Evolutionary conservation across 768 basidiomycete species (phyloP).

Genomic region (Dentipellis fragilis): DNA sequence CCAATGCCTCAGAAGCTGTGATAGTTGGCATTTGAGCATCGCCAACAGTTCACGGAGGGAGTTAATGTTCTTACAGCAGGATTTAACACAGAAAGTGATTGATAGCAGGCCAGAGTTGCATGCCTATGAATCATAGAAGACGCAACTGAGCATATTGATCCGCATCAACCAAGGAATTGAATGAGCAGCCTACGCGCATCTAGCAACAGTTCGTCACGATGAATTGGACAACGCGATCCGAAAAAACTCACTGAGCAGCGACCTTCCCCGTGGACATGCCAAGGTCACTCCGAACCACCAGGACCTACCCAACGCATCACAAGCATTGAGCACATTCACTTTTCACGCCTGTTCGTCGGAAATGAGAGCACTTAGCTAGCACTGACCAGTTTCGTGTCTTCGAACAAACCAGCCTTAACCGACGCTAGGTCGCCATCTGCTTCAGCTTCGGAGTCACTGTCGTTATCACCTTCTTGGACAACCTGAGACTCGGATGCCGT

Average conservation of each 20-base stretch:
- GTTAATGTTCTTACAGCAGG: slow-evolving; percentile 38
- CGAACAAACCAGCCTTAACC: not conserved
- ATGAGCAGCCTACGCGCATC: slow-evolving; percentile 24
- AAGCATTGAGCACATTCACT: too few relatives aligned
- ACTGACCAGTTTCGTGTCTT: not conserved
- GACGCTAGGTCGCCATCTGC: not conserved
- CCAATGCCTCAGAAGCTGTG: slow-evolving; percentile 78
- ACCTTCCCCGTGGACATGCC: slow-evolving; percentile 53
- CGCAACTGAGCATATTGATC: slow-evolving; percentile 10
- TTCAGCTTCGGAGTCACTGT: not conserved
- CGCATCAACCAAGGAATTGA: not conserved
- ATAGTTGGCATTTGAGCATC: too few relatives aligned
- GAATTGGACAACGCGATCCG: slow-evolving; percentile 25
- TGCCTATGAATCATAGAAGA: slow-evolving; percentile 58
- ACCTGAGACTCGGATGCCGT: not conserved
- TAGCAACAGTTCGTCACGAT: slow-evolving; percentile 12
- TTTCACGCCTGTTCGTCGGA: too few relatives aligned
- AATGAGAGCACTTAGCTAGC: not conserved
- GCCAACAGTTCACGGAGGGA: too few relatives aligned
- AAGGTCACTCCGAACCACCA: slow-evolving; percentile 53
- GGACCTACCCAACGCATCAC: slow-evolving; percentile 27
- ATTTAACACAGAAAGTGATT: slow-evolving; percentile 63
- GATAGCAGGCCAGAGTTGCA: slow-evolving; percentile 91
- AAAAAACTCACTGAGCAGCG: slow-evolving; percentile 57
- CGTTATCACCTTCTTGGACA: not conserved